Conservation (phyloP, 176 grass and related monocot genomes). For the Neostapfia colusana region DNA sequence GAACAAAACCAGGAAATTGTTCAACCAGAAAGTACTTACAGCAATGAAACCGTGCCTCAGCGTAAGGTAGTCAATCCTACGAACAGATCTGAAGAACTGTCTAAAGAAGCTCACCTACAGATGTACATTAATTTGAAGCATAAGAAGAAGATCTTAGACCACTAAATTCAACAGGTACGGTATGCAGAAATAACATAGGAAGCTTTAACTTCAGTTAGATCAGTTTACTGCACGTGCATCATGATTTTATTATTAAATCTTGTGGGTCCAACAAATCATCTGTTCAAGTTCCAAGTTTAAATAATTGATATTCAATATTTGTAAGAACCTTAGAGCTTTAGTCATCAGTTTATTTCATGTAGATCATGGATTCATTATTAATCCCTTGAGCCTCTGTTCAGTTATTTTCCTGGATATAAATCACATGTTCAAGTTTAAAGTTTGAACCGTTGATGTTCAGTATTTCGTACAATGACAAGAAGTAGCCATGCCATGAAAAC, state of each 20-base stretch:
- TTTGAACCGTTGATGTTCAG: background rate
- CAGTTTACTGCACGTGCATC: background rate
- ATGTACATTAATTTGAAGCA: background rate
- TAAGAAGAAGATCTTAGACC: too few relatives aligned
- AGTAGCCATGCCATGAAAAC: background rate
- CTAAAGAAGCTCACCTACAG: conserved; percentile 78
- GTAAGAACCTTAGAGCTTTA: background rate
- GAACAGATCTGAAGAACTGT: conserved; percentile 77
- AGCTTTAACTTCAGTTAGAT: conserved; percentile 2
- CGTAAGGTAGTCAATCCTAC: conserved; percentile 76
- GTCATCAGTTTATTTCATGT: background rate
- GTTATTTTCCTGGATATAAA: background rate
- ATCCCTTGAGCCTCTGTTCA: background rate
- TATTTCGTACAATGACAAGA: background rate
- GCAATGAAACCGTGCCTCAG: conserved; percentile 81
- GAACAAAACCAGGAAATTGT: background rate
- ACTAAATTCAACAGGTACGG: background rate
- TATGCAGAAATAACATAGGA: background rate
- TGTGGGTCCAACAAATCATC: background rate
- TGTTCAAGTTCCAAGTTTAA: background rate
- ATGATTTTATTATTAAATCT: background rate
- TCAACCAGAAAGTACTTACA: conserved; percentile 48
- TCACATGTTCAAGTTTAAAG: background rate
- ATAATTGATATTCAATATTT: background rate
- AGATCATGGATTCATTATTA: conserved; percentile 3